A percentile compares a stretch with the other conserved stretches of the same genome.
These are phyloP conservation scores for Pezicula radicicola DNA, from an alignment of 2,329 filamentous ascomycete genomes.

Conservation along the genomic window DNA sequence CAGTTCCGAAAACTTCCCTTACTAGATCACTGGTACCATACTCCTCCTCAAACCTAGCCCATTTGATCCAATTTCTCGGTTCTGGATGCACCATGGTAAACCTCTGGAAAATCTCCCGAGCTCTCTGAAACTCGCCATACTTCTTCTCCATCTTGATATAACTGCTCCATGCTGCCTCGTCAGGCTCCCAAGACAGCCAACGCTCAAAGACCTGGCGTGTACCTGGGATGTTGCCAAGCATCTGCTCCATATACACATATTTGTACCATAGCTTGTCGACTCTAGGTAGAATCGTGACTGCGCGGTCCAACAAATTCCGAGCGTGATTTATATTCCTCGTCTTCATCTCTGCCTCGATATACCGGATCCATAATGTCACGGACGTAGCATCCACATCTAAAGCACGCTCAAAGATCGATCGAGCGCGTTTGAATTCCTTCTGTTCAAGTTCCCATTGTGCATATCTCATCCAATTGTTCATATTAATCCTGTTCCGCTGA, in stretches of 20 bases:
- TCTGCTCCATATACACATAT: constrained; percentile 99
- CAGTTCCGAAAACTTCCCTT: constrained; percentile 83
- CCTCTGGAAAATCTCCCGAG: constrained; percentile 83
- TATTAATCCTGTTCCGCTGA: constrained; percentile 86
- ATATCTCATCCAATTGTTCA: constrained; percentile 99
- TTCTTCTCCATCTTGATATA: constrained; percentile 98
- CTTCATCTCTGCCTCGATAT: constrained; percentile 97
- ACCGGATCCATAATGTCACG: constrained; percentile 84
- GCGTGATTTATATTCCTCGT: constrained; percentile 94
- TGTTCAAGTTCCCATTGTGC: constrained; percentile 97
- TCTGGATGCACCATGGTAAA: constrained; percentile 94
- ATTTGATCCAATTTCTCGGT: constrained; percentile 97
- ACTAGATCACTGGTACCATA: constrained; percentile 89
- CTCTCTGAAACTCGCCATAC: constrained; percentile 87
- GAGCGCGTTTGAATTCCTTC: constrained; percentile 89
- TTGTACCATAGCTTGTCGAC: constrained; percentile 99
- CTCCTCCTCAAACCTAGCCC: constrained; percentile 96
- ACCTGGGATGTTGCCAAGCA: constrained; percentile 88
- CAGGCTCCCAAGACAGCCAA: constrained; percentile 98
- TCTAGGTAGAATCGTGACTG: constrained; percentile 86
- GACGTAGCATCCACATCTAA: constrained; percentile 88
- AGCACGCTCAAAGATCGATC: constrained; percentile 91
- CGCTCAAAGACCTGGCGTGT: constrained; percentile 93
- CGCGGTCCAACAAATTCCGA: constrained; percentile 87
- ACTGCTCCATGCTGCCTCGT: constrained; percentile 90